Base-by-base conservation (phyloP, 2,329 filamentous ascomycete genomes). In the Ustilaginoidea virens region DNA sequence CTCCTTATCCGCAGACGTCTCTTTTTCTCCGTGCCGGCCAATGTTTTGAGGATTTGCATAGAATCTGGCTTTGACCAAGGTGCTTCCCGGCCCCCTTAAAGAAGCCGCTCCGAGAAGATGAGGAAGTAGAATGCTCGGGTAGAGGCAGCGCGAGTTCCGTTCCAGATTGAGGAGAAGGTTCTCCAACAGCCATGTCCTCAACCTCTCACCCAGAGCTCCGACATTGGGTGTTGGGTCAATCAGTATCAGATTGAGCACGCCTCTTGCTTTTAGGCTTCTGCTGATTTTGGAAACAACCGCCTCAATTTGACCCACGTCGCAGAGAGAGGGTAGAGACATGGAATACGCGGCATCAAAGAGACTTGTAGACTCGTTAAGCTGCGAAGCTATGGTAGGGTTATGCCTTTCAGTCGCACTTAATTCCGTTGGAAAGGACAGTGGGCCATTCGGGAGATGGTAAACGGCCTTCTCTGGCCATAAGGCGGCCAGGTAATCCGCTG, bases 141-240 rank as follows among this genome's bases (percentile, higher is more conserved):
- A 69, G 5, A 61, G 62, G 39, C 71, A 77, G 7, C 68, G 61
- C 32, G 69, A 74, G 11, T 63, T 53, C 14, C 58, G 56, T 41
- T 74, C 67, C 0, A 80, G 49, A 32, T 73, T 74, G 5, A 66
- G 46, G 2, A 75, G 45, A 1, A 80, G 53, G 29, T 76, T 57
- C 4, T 66, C 58, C 24, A 76, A 68, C 3, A 80, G 53, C 75
- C 75, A 80, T 1, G 54, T 46, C 20, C 64, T 56, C 42, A 80
- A 51, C 2, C 53, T 51, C 0, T 68, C 69, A 0, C 75, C 76
- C 15, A 70, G 53, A 0, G 64, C 71, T 2, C 56, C 50, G 4
- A 63, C 51, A 1, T 64, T 53, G 0, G 76, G 76, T 6, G 66
- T 52, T 0, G 75, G 70, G 33, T 80, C 71, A 36, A 80, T 66